Percentiles rank a stretch among this genome's conserved stretches.
These are phyloP conservation scores for Aspergillus mulundensis DNA, from an alignment of 495 filamentous ascomycete species.

Conservation along the genomic window DNA sequence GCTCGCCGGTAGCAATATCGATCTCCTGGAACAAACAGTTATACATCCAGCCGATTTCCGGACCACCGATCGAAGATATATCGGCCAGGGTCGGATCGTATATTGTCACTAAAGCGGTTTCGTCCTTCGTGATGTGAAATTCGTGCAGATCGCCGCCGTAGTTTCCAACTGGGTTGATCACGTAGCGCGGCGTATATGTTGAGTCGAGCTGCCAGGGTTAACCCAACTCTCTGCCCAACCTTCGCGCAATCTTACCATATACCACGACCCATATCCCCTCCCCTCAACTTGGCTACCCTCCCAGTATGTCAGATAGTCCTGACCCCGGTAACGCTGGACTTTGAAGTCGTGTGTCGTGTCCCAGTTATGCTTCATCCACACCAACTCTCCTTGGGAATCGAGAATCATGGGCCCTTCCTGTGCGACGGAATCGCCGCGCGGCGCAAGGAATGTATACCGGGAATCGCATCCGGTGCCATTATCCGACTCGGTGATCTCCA, in stretches of 20 bases:
- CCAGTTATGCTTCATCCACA: constrained; percentile 41
- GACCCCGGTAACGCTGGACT: constrained; percentile 40
- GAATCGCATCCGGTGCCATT: constrained; percentile 34
- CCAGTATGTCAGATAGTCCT: constrained; percentile 53
- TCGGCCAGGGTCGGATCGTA: constrained; percentile 19
- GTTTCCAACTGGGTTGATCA: constrained; percentile 31
- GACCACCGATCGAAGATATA: constrained; percentile 18
- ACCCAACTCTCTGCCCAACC: not conserved
- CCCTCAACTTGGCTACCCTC: constrained; percentile 47
- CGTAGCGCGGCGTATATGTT: constrained; percentile 37
- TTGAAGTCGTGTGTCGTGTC: constrained; percentile 45
- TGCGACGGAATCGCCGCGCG: constrained; percentile 38
- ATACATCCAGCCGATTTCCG: constrained; percentile 28
- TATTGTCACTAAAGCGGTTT: constrained; percentile 20
- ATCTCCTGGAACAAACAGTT: constrained; percentile 38
- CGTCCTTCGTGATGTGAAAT: constrained; percentile 19
- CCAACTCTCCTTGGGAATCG: constrained; percentile 39
- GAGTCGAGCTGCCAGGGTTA: constrained; percentile 32
- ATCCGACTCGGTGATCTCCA: constrained; percentile 28
- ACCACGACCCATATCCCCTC: constrained; percentile 47
- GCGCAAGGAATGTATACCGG: constrained; percentile 42
- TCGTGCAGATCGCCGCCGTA: constrained; percentile 28
- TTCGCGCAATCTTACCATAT: constrained; percentile 31
- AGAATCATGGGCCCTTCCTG: constrained; percentile 45
- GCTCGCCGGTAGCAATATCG: constrained; percentile 27